Evolutionary conservation across 192 early-diverging fungal species (phyloP).

Genomic region (Hyaloraphidium curvatum): DNA sequence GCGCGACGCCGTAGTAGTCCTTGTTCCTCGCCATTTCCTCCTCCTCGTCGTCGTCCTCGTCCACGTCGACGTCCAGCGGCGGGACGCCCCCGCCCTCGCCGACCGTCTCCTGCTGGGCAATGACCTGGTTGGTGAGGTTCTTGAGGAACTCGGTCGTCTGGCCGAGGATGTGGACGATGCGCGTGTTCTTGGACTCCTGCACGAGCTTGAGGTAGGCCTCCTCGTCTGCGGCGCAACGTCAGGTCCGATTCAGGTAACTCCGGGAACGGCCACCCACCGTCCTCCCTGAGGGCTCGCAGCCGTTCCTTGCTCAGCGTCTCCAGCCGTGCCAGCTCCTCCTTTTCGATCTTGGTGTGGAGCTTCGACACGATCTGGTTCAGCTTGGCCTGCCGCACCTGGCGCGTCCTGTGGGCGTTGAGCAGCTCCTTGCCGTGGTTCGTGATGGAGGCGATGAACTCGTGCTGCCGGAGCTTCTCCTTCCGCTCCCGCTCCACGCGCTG

Average conservation of each 20-base stretch:
- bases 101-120: constrained; percentile 43
- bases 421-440: constrained; percentile 53
- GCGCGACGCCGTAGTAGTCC: constrained; percentile 79
- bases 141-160: constrained; percentile 77
- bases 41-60: constrained; percentile 27
- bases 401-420: constrained; percentile 39
- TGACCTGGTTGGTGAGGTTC: constrained; percentile 67
- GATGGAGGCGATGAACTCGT: constrained; percentile 59
- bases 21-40: constrained; percentile 15
- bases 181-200: constrained; percentile 89
- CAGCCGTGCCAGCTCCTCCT: constrained; percentile 81
- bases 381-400: constrained; percentile 44
- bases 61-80: constrained; percentile 17
- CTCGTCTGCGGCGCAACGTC: too few relatives aligned
- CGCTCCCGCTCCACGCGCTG: constrained; percentile 71
- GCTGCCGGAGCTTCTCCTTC: constrained; percentile 41
- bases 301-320: constrained; percentile 79
- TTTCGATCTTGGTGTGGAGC: constrained; percentile 64
- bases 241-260: too few relatives aligned
- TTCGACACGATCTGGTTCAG: constrained; percentile 57
- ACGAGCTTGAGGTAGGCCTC: constrained; percentile 90
- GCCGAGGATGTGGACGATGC: constrained; percentile 73
- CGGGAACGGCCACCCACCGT: constrained; percentile 20
- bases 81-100: constrained; percentile 26
- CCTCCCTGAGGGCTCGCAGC: constrained; percentile 84